phyloP scores from a whole-genome alignment of 2,329 filamentous ascomycete species.

The Simplicillium sp. region DNA sequence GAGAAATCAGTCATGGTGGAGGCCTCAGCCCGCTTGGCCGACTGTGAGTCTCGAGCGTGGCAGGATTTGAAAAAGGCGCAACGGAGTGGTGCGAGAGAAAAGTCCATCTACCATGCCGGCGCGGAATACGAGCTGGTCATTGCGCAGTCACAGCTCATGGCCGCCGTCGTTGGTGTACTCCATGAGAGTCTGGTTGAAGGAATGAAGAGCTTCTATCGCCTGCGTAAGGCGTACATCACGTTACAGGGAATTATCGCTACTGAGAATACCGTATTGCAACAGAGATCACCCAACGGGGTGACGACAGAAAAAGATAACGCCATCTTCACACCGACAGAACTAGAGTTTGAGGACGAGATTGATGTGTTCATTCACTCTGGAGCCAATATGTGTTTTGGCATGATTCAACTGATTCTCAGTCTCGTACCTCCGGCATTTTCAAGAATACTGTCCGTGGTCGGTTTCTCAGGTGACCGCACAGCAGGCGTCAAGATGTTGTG shows the following conservation, averaged over 20 bases:
- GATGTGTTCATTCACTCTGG: slow-evolving; percentile 88
- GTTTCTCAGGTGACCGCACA: slow-evolving; percentile 81
- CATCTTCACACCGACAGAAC: background rate
- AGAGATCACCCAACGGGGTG: slow-evolving; percentile 3
- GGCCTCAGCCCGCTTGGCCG: slow-evolving; percentile 60
- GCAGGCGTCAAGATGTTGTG: slow-evolving; percentile 79
- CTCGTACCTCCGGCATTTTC: slow-evolving; percentile 87
- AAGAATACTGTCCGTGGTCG: slow-evolving; percentile 78
- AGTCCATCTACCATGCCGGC: slow-evolving; percentile 64
- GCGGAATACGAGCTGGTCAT: slow-evolving; percentile 80
- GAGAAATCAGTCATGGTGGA: slow-evolving; percentile 87
- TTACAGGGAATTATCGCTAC: slow-evolving; percentile 70
- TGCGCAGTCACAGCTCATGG: slow-evolving; percentile 81
- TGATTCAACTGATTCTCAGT: slow-evolving; percentile 78
- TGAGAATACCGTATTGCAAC: slow-evolving; percentile 45
- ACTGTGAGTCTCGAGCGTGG: slow-evolving; percentile 69
- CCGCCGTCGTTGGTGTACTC: slow-evolving; percentile 76
- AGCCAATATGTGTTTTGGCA: slow-evolving; percentile 80
- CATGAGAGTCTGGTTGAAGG: slow-evolving; percentile 90
- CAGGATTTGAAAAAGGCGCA: slow-evolving; percentile 68
- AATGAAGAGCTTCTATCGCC: slow-evolving; percentile 84
- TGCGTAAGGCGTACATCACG: slow-evolving; percentile 79
- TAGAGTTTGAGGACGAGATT: slow-evolving; percentile 21
- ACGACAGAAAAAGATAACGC: slow-evolving; percentile 6
- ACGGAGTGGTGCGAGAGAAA: slow-evolving; percentile 39